These are phyloP conservation scores for Tritrichomonas foetus DNA, from an alignment of 208 protist genomes.

Conservation along the genomic window DNA sequence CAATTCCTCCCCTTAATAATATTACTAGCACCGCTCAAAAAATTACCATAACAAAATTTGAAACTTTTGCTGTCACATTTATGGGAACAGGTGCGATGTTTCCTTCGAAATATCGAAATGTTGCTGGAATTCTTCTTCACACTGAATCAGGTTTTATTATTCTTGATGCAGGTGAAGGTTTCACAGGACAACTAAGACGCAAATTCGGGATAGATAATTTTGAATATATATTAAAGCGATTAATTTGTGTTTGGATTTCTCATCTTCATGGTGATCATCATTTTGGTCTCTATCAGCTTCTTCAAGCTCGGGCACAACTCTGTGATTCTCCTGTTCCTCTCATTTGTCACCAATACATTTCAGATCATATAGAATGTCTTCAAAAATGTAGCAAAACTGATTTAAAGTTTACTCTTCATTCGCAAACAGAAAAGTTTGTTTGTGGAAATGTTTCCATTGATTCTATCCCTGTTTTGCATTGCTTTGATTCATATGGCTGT, in stretches of 20 bases:
- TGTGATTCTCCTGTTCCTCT: neutral
- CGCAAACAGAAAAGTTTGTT: neutral
- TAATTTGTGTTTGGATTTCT: neutral
- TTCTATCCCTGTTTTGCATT: neutral
- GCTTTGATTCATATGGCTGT: neutral
- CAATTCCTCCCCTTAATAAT: neutral
- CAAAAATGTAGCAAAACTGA: neutral
- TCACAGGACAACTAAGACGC: neutral
- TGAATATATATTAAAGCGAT: neutral
- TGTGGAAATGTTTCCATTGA: neutral
- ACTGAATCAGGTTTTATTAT: neutral
- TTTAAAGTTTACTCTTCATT: neutral
- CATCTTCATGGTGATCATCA: neutral
- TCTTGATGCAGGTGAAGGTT: slow-evolving; percentile 1
- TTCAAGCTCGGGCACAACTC: neutral
- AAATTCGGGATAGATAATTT: neutral
- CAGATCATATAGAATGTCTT: neutral
- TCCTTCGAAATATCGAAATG: slow-evolving; percentile 15
- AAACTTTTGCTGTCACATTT: neutral
- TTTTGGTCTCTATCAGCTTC: neutral
- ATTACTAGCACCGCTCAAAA: too few species aligned
- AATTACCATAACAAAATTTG: neutral
- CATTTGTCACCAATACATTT: neutral
- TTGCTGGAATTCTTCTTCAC: neutral
- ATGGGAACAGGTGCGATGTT: neutral